phyloP scores from a whole-genome alignment of 805 yeast species.

The Candida glaebosa region DNA sequence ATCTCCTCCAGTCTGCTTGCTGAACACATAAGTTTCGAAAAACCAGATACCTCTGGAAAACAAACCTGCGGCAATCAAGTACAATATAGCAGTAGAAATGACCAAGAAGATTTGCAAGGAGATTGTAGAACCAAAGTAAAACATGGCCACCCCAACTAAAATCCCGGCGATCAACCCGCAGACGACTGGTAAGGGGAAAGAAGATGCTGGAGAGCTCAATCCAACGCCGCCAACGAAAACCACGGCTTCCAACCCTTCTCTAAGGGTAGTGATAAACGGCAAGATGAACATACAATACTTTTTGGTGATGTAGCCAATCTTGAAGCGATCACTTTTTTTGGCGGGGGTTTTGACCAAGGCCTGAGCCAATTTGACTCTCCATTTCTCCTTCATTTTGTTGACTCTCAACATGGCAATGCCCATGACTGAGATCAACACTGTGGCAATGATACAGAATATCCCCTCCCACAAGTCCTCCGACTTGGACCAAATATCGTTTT shows the following conservation, averaged over 20 bases:
- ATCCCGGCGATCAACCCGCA: constrained; percentile 78
- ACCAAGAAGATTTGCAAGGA: constrained; percentile 82
- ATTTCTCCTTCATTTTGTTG: constrained; percentile 91
- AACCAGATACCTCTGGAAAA: constrained; percentile 90
- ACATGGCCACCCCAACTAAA: constrained; percentile 61
- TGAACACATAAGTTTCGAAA: constrained; percentile 66
- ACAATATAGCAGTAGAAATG: constrained; percentile 79
- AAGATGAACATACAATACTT: constrained; percentile 83
- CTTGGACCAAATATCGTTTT: constrained; percentile 76
- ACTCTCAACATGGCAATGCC: constrained; percentile 92
- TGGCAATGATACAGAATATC: constrained; percentile 81
- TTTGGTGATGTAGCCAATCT: constrained; percentile 30
- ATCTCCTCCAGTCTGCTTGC: constrained; percentile 78
- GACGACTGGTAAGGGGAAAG: constrained; percentile 90
- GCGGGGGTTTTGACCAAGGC: constrained; percentile 63
- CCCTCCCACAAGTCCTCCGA: constrained; percentile 97
- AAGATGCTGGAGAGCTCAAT: constrained; percentile 39
- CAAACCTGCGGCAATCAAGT: constrained; percentile 84
- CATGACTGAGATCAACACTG: constrained; percentile 82
- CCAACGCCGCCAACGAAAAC: constrained; percentile 97
- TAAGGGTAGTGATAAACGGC: constrained; percentile 83
- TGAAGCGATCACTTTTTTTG: constrained; percentile 42
- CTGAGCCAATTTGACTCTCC: constrained; percentile 88
- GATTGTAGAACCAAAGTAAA: constrained; percentile 72
- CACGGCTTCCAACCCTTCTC: constrained; percentile 96